Evolutionary conservation across 202 grass and related monocot genomes (phyloP).

Genomic region (Schoenoplectus triqueter): DNA sequence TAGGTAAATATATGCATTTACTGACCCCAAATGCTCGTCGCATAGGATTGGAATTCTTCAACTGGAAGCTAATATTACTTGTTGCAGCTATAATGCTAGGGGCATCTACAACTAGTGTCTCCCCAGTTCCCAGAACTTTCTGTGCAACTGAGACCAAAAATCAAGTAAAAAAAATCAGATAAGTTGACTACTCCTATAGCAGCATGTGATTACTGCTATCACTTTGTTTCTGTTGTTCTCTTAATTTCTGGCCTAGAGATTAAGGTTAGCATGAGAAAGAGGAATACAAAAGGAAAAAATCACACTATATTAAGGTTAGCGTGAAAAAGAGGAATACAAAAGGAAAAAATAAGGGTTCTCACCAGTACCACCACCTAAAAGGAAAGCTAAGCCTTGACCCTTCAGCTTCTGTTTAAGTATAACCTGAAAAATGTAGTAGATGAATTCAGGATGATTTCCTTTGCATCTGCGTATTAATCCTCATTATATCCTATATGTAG

Average conservation of each 20-base stretch:
- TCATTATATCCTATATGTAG: background rate
- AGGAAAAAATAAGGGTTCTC: constrained; percentile 36
- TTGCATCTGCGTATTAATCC: constrained; percentile 10
- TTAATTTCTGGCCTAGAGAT: constrained; percentile 6
- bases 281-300: constrained; percentile 4
- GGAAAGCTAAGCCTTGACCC: constrained; percentile 89
- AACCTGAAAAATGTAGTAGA: constrained; percentile 49
- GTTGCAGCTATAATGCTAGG: constrained; percentile 86
- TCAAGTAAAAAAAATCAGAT: constrained; percentile 13
- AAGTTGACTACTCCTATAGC: constrained; percentile 6
- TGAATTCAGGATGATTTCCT: background rate
- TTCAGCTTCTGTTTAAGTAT: constrained; percentile 95
- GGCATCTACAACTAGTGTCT: constrained; percentile 73
- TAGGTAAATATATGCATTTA: constrained; percentile 25
- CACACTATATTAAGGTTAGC: constrained; percentile 5
- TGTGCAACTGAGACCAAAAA: constrained; percentile 71
- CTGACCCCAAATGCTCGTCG: constrained; percentile 81
- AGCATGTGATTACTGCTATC: background rate
- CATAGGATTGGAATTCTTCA: constrained; percentile 73
- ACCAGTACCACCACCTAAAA: constrained; percentile 89
- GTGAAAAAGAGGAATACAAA: background rate
- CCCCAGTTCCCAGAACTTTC: constrained; percentile 80
- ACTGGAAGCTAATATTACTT: constrained; percentile 70
- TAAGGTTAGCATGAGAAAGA: no score
- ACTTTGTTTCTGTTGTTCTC: background rate